phyloP scores from a whole-genome alignment of 2,329 filamentous ascomycete species.

The Aciculosporium take region DNA sequence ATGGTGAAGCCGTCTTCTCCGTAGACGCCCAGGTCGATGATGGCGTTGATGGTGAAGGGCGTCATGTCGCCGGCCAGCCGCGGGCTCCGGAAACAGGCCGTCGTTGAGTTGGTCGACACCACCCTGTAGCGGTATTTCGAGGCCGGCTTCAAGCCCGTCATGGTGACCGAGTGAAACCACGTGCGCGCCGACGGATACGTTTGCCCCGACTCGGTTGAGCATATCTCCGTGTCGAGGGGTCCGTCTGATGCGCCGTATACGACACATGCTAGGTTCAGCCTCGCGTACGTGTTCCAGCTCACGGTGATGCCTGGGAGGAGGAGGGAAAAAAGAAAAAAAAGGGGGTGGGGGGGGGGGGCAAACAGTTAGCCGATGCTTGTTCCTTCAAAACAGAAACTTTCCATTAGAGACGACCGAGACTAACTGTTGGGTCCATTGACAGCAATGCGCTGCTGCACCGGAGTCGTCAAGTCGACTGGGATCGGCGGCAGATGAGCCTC shows the following conservation, averaged over 20 bases:
- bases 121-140: conserved; percentile 49
- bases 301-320: conserved; percentile 31
- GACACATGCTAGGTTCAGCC: conserved; percentile 32
- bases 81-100: conserved; percentile 39
- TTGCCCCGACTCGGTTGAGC: conserved; percentile 26
- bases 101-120: conserved; percentile 37
- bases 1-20: conserved; percentile 19
- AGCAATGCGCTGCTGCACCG: conserved; percentile 38
- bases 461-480: conserved; percentile 35
- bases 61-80: conserved; percentile 38
- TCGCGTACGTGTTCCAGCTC: conserved; percentile 42
- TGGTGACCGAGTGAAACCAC: conserved; percentile 32
- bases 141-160: conserved; percentile 31
- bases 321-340: not conserved
- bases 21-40: conserved; percentile 38
- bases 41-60: conserved; percentile 34
- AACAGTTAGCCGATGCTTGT: no score
- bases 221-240: conserved; percentile 25
- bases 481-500: conserved; percentile 27
- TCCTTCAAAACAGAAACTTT: no score
- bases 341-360: no score
- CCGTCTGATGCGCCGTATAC: conserved; percentile 31
- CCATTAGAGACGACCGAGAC: no score
- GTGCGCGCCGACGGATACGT: conserved; percentile 42
- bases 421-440: conserved; percentile 34